These are phyloP conservation scores for Dactylorhiza incarnata DNA, from an alignment of 106 monocot genomes.

Conservation along the genomic window DNA sequence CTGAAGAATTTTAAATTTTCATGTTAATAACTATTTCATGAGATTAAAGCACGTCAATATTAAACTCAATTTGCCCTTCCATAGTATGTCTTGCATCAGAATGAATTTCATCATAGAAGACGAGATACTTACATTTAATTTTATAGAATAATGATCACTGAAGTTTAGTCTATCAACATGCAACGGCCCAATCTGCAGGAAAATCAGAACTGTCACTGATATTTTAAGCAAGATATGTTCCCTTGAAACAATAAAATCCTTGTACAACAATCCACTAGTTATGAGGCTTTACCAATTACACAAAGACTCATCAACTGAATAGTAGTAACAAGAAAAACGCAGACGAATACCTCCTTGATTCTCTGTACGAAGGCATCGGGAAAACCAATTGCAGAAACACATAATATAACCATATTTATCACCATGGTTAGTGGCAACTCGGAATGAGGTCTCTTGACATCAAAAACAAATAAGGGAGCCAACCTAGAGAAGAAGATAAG, in stretches of 20 bases:
- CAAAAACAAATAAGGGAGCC: constrained; percentile 57
- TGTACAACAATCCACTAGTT: neutral
- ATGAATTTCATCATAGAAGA: neutral
- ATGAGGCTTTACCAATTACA: neutral
- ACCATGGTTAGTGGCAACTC: constrained; percentile 40
- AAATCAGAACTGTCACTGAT: neutral
- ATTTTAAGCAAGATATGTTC: neutral
- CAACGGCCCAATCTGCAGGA: constrained; percentile 51
- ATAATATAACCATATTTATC: constrained; percentile 44
- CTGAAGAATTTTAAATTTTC: too few relatives aligned
- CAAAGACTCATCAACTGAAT: neutral
- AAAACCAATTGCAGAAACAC: constrained; percentile 83
- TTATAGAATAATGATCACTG: constrained; percentile 62
- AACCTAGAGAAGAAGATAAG: constrained; percentile 57
- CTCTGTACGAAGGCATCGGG: constrained; percentile 57
- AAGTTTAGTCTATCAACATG: constrained; percentile 59
- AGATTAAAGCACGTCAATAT: too few relatives aligned
- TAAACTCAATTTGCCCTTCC: too few relatives aligned
- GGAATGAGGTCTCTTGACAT: constrained; percentile 25
- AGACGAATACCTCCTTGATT: constrained; percentile 37
- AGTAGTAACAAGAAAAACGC: neutral
- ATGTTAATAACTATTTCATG: too few relatives aligned
- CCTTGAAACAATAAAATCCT: neutral
- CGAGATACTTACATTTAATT: constrained; percentile 33
- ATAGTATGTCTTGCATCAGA: neutral